These are phyloP conservation scores for Oehlia diaphana DNA, from an alignment of 192 early-diverging fungal species.

Conservation along the genomic window DNA sequence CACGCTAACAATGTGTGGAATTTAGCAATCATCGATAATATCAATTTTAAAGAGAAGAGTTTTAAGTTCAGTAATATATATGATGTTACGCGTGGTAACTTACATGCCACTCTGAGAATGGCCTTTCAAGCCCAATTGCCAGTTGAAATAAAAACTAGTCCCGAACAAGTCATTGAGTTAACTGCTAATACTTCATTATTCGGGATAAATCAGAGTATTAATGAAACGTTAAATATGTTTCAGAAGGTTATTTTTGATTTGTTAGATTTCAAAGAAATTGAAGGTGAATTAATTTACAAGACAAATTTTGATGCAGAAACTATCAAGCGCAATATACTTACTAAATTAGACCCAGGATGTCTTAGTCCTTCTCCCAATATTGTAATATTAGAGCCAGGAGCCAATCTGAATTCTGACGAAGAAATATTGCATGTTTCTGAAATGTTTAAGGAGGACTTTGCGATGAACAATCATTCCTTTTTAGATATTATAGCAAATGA, in stretches of 20 bases:
- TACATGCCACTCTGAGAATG: background rate
- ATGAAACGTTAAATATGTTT: too few species aligned
- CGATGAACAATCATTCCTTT: background rate
- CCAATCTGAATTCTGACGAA: too few species aligned
- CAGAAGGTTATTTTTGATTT: too few species aligned
- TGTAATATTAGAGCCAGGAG: too few species aligned
- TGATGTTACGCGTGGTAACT: background rate
- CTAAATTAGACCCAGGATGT: too few species aligned
- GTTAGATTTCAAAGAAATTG: too few species aligned
- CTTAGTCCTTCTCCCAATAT: too few species aligned
- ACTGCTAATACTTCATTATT: background rate
- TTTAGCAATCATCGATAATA: slow-evolving; percentile 1
- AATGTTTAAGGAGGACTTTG: too few species aligned
- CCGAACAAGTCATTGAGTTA: background rate
- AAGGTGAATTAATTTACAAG: too few species aligned
- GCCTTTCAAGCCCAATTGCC: background rate
- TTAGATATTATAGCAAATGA: slow-evolving; percentile 7
- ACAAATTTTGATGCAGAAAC: background rate
- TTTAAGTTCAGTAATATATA: background rate
- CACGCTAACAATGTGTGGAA: background rate
- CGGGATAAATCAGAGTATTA: background rate
- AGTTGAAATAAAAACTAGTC: background rate
- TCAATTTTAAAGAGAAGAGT: background rate
- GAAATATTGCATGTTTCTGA: too few species aligned
- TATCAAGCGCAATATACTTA: background rate